Evolutionary conservation across 768 basidiomycete species (phyloP).

Genomic region (Calvatia gigantea): DNA sequence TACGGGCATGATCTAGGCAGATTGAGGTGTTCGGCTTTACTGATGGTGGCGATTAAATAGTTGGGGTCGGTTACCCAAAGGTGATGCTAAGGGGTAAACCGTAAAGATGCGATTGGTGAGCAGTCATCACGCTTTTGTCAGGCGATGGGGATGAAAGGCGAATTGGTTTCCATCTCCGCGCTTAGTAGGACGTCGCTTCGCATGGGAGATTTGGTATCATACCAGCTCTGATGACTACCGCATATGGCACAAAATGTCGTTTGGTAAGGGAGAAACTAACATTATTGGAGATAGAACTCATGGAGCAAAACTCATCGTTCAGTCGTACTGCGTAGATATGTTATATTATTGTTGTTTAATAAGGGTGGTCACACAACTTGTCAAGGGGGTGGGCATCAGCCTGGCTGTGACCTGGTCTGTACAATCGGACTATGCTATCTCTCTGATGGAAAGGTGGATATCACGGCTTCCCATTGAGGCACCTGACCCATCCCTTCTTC

Average conservation of each 20-base stretch:
- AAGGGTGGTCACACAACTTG: no score
- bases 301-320: no score
- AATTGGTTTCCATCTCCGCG: background rate
- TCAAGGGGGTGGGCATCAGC: no score
- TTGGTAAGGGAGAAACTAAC: background rate
- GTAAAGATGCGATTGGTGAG: background rate
- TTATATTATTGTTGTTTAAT: no score
- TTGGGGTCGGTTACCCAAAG: background rate
- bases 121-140: background rate
- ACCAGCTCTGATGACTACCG: conserved; percentile 1
- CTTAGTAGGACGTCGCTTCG: background rate
- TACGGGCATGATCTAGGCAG: background rate
- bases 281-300: background rate
- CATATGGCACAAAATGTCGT: background rate
- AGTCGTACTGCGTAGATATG: no score
- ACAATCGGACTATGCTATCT: no score
- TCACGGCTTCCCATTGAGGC: no score
- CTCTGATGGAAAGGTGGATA: no score
- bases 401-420: no score
- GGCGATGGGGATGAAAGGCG: background rate
- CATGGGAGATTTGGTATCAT: conserved; percentile 6
- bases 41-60: background rate
- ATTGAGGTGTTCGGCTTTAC: background rate
- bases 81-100: background rate
- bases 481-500: no score